These are phyloP conservation scores for Cetraspora pellucida DNA, from an alignment of 192 early-diverging fungal species.

Conservation along the genomic window DNA sequence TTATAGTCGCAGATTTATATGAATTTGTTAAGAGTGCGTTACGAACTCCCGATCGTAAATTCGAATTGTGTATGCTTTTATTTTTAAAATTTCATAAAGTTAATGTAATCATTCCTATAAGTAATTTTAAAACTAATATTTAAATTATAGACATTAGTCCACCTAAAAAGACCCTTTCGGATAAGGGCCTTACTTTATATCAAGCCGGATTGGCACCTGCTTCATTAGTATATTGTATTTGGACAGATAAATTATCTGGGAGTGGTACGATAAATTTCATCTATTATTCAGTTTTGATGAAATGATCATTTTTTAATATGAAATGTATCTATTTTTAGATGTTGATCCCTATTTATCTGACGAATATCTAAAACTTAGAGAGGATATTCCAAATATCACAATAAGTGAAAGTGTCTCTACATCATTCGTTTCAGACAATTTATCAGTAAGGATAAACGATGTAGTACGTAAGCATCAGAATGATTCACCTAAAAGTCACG, in stretches of 20 bases:
- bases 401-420: neutral
- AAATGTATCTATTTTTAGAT: neutral
- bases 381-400: neutral
- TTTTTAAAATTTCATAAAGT: neutral
- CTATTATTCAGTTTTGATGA: neutral
- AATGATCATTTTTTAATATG: neutral
- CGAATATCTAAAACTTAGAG: slow-evolving; percentile 5
- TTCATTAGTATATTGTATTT: slow-evolving; percentile 55
- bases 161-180: slow-evolving; percentile 55
- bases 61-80: slow-evolving; percentile 38
- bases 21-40: slow-evolving; percentile 40
- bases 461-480: no score
- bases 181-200: slow-evolving; percentile 47
- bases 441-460: neutral
- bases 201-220: slow-evolving; percentile 58
- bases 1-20: slow-evolving; percentile 42
- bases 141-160: slow-evolving; percentile 44
- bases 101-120: neutral
- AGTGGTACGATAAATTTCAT: neutral
- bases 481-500: no score
- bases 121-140: neutral
- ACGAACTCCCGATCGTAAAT: slow-evolving; percentile 41
- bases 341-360: neutral
- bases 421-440: neutral
- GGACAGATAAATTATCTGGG: slow-evolving; percentile 38